Base-by-base conservation (phyloP, 73 alveolate genomes). In the Blepharisma japonicum region DNA sequence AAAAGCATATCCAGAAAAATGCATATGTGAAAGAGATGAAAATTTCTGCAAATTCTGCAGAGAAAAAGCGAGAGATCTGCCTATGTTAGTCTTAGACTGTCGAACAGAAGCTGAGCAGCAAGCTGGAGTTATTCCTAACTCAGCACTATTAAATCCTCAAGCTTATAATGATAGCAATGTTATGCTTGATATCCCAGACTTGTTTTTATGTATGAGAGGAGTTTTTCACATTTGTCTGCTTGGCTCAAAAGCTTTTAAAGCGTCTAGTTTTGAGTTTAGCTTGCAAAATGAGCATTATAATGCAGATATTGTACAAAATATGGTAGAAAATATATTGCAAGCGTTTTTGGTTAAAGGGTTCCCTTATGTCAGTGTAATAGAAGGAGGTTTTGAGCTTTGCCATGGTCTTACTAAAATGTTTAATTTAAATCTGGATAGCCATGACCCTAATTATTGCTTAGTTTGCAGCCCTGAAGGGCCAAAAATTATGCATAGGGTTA, bases 401-500 rank as follows among this genome's bases (percentile, higher is more conserved):
- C 77, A 61, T 61, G 77, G 21, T 0, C 0, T 61, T 9, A 21
- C 4, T 14, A 14, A 53, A 2, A 53, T 11, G n/a, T 11, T 20
- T 14, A 53, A 53, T 14, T 20, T 53, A 14, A 20, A 53, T 11
- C 23, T 53, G n/a, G 67, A 53, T 1, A 4, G 67, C 27, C 67
- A 53, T 53, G 23, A 53, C 23, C 27, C 67, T 53, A 20, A 53
- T 14, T 53, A 53, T 4, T 53, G 67, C 23, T 14, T 53, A 20
- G 67, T 53, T 53, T 53, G 67, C 4, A 53, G 23, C 67, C 67
- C 67, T 53, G 67, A 53, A 53, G 67, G 67, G 67, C 67, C 67
- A 14, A 53, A 20, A 53, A 20, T 53, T 11, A 14, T 20, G n/a
- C 23, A 53, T 53, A 20, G n/a, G 23, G n/a, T 53, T 14, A 53